Evolutionary conservation across 1,284 basidiomycete genomes (phyloP).

Genomic region (Leucoagaricus sp.): DNA sequence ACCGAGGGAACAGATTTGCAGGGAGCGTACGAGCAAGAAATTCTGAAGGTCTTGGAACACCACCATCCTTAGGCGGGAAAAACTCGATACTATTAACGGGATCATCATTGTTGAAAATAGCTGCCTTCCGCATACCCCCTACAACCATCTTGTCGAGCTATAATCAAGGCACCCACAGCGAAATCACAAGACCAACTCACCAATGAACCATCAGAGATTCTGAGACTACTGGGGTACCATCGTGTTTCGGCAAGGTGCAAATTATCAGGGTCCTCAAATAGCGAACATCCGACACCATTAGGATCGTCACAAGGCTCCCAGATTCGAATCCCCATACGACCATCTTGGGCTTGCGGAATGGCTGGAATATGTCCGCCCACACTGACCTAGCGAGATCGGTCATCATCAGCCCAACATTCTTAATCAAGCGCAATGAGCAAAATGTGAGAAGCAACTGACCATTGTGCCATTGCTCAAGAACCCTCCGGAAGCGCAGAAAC

Average conservation of each 20-base stretch:
- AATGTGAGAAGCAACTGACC: conserved; percentile 73
- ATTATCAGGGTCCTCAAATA: conserved; percentile 69
- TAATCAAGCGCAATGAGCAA: conserved; percentile 37
- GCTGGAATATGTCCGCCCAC: conserved; percentile 60
- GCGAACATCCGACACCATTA: no score
- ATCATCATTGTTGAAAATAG: conserved; percentile 83
- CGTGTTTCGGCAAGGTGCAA: conserved; percentile 75
- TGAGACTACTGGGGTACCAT: conserved; percentile 75
- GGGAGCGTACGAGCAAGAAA: neutral
- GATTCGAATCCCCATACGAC: conserved; percentile 73
- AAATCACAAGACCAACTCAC: neutral
- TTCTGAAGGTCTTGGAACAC: conserved; percentile 70
- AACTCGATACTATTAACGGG: conserved; percentile 80
- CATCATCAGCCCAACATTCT: no score
- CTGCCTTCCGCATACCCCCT: conserved; percentile 77
- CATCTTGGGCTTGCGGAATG: conserved; percentile 73
- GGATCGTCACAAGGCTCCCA: conserved; percentile 67
- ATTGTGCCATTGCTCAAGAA: conserved; percentile 74
- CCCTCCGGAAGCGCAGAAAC: no score
- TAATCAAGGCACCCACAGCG: neutral
- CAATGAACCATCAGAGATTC: conserved; percentile 61
- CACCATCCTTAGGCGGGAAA: no score
- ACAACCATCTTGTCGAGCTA: conserved; percentile 73
- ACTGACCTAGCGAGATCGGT: neutral
- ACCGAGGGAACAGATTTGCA: conserved; percentile 8